phyloP scores from a whole-genome alignment of 1,284 basidiomycete species.

The Sporisorium reilianum region DNA sequence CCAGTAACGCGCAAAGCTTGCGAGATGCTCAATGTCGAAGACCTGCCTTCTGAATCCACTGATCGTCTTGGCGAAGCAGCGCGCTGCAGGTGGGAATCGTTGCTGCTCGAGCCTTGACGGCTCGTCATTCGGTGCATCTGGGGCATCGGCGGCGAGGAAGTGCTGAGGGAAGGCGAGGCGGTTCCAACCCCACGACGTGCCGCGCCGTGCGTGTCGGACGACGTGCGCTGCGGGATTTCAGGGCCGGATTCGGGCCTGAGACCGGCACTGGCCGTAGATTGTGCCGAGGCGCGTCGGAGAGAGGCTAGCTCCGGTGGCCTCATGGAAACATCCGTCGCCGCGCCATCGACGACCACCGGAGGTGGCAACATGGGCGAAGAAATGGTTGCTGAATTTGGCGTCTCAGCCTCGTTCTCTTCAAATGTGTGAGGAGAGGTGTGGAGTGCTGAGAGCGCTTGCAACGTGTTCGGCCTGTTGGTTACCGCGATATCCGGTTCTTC shows the following conservation, averaged over 20 bases:
- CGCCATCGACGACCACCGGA: constrained; percentile 20
- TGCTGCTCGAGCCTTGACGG: constrained; percentile 15
- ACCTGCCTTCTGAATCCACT: constrained; percentile 36
- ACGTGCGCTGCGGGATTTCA: constrained; percentile 39
- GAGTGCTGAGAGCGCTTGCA: constrained; percentile 3
- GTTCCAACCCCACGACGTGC: constrained; percentile 23
- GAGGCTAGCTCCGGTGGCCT: constrained; percentile 21
- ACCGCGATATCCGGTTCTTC: constrained; percentile 19
- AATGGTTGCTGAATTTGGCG: constrained; percentile 2
- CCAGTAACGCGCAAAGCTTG: constrained; percentile 45
- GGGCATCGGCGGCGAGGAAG: constrained; percentile 27
- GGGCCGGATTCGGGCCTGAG: constrained; percentile 30
- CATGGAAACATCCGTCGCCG: constrained; percentile 30
- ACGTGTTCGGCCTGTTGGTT: constrained; percentile 1
- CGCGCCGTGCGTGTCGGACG: constrained; percentile 42
- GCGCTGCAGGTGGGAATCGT: constrained; percentile 24
- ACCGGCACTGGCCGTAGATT: constrained; percentile 32
- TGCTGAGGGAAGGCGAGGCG: constrained; percentile 20
- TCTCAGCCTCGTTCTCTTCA: constrained; percentile 12
- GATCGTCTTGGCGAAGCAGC: constrained; percentile 33
- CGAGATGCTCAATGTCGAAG: constrained; percentile 45
- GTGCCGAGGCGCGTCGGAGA: constrained; percentile 27
- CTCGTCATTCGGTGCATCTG: constrained; percentile 23
- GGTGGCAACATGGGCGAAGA: constrained; percentile 33
- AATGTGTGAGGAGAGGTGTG: constrained; percentile 17